These are phyloP conservation scores for Sphagnum fallax DNA, from an alignment of 228 moss, liverwort and hornwort species.

Conservation along the genomic window DNA sequence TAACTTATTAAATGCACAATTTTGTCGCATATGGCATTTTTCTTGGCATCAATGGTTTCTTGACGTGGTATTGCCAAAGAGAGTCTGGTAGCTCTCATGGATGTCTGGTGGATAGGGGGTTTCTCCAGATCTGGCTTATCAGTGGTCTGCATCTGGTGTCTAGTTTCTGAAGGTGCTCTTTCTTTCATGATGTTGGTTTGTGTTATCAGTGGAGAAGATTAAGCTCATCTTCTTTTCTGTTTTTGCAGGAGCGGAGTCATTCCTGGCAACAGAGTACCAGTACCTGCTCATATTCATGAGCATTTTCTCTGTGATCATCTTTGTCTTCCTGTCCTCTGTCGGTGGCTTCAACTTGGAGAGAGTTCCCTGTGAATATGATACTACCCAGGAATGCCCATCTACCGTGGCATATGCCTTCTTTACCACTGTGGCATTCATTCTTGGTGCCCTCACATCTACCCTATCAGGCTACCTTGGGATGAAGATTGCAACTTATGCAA, in stretches of 20 bases:
- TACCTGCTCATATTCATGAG: conserved; percentile 75
- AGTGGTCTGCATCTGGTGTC: too few species aligned
- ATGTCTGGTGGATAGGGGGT: too few species aligned
- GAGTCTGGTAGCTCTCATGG: too few species aligned
- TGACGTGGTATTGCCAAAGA: too few species aligned
- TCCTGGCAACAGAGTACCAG: conserved; percentile 70
- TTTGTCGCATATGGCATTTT: too few species aligned
- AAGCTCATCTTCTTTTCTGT: too few species aligned
- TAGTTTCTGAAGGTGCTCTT: too few species aligned
- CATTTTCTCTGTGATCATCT: conserved; percentile 76
- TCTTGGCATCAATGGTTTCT: too few species aligned
- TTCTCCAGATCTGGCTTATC: too few species aligned
- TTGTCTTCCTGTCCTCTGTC: conserved; percentile 78
- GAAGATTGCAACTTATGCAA: conserved; percentile 89
- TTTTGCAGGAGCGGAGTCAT: conserved; percentile 55
- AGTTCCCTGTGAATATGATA: conserved; percentile 45
- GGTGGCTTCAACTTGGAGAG: conserved; percentile 48
- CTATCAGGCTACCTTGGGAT: conserved; percentile 84
- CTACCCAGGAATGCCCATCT: conserved; percentile 24
- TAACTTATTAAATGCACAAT: too few species aligned
- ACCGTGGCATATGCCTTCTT: conserved; percentile 60
- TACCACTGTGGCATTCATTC: conserved; percentile 72
- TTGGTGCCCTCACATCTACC: conserved; percentile 71
- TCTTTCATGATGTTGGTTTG: too few species aligned
- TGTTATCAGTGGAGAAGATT: too few species aligned